Evolutionary conservation across 768 basidiomycete species (phyloP), one percentile per base, ranked within the genome.

Genomic region (Mrakia gelida): DNA sequence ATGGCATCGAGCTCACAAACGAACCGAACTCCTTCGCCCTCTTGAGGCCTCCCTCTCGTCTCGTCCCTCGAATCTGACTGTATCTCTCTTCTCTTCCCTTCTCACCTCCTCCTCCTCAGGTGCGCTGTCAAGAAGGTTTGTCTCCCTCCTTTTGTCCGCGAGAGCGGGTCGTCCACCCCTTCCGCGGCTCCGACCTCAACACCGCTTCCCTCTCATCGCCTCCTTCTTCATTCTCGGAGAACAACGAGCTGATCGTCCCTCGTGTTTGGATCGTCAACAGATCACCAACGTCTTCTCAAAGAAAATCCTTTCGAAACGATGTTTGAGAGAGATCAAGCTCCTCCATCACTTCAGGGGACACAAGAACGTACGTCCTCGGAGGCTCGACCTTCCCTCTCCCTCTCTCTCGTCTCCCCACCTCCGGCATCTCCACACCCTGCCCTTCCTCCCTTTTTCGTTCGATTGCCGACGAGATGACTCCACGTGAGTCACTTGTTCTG

Each of bases 271-370:
- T 73, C 34, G 78, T 72, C 30, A 68, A 49, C 80, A 83, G 81
- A 83, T 84, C 71, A 84, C 84, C 59, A 85, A 85, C 79, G 82
- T 84, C 43, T 84, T 84, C 70, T 82, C 80, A n/a, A 80, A 81
- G 75, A 82, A 85, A 82, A 98, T 98, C 84, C 86, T 98, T 81
- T 98, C 96, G 71, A 99, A 99, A 85, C 88, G 97, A 84, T 98
- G 96, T 84, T 85, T 98, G 84, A 87, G 97, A 68, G 97, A 99
- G 86, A 93, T 99, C 85, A 84, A 86, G 81, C 87, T 99, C 61
- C 85, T 99, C 54, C 95, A 96, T 85, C 97, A 99, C 85, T 99
- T 99, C 86, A 90, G 97, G 81, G 95, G 96, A 7, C 97, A 99
- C 87, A 99, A 99, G 87, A 99, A 99, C 83, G 95, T 98, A 67